Evolutionary conservation across 116 monocot genomes (phyloP), one percentile per base, ranked within the genome.

Genomic region (Zostera marina): DNA sequence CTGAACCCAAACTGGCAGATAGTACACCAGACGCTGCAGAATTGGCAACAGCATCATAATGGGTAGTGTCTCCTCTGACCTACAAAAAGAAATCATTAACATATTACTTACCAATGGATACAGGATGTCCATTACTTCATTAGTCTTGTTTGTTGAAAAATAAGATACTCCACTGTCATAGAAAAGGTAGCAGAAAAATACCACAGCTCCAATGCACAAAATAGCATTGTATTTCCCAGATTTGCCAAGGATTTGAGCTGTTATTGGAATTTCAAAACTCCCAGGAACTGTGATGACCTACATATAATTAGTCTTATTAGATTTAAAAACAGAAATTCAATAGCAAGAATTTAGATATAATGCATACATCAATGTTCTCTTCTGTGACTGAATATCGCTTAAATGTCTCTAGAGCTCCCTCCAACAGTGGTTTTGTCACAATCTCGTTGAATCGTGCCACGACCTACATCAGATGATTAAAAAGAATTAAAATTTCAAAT

Each of bases 1-100:
- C 96, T 74, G 86, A 85, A 71, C 58, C 71, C 48, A 98, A 58
- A 52, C 82, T 76, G 66, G 96, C 96, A 61, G 77, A 78, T 16
- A 89, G 82, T 14, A 98, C 85, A 47, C 90, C 96, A 68, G 96
- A 98, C 61, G 96, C 89, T 53, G 83, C 79, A 44, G 96, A 86
- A 76, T 98, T 98, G 39, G 88, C 96, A 24, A 98, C 96, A 68
- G 96, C 89, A 71, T 98, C 96, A 71, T 98, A 98, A 56, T 98
- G 96, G 32, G 83, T 85, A 57, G 96, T 98, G 68, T 89, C 96
- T 63, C 96, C 96, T 83, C 84, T 82, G 52, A 98, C 73, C 96
- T 98, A 55, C 39, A 52, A 12, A 13, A 20, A 41, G 20, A 52
- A 49, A 51, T 3, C 7, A 20, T 0, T 17, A 49, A 49, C 49